Evolutionary conservation across 1,284 basidiomycete species (phyloP).

Genomic region (Athelia sp.): DNA sequence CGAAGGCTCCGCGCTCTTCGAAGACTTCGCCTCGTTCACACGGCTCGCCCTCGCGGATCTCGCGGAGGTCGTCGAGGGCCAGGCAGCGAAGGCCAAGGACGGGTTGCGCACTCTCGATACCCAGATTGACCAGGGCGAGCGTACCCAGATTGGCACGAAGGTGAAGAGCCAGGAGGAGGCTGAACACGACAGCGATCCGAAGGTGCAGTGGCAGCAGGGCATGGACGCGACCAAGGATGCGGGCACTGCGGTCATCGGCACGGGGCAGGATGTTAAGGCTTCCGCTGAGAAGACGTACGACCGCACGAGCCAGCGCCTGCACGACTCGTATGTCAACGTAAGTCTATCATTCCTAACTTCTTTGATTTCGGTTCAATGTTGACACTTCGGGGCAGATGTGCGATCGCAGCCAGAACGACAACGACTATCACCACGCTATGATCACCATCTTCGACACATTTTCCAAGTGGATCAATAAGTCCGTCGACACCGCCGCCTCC

Average conservation of each 20-base stretch:
- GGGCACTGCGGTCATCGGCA: conserved; percentile 52
- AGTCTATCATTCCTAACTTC: conserved; percentile 5
- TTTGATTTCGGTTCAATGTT: no score
- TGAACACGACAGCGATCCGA: conserved; percentile 31
- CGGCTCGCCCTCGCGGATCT: conserved; percentile 60
- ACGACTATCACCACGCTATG: conserved; percentile 49
- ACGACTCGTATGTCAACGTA: conserved; percentile 50
- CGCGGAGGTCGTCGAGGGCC: conserved; percentile 48
- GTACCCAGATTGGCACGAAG: conserved; percentile 50
- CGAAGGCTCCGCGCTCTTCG: conserved; percentile 47
- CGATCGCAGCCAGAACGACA: conserved; percentile 55
- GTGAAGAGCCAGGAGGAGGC: conserved; percentile 41
- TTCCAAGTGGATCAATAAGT: conserved; percentile 50
- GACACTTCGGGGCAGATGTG: conserved; percentile 39
- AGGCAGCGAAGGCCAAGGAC: conserved; percentile 45
- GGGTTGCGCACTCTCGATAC: conserved; percentile 47
- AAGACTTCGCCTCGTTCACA: conserved; percentile 58
- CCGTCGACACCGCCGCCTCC: conserved; percentile 43
- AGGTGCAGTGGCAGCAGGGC: conserved; percentile 52
- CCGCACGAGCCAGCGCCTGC: conserved; percentile 34
- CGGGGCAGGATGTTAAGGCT: conserved; percentile 35
- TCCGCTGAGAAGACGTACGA: conserved; percentile 39
- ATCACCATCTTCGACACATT: conserved; percentile 49
- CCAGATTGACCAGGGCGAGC: conserved; percentile 52
- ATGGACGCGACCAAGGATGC: conserved; percentile 58